phyloP scores from a whole-genome alignment of 2,329 filamentous ascomycete species.

The Parascedosporium putredinis region DNA sequence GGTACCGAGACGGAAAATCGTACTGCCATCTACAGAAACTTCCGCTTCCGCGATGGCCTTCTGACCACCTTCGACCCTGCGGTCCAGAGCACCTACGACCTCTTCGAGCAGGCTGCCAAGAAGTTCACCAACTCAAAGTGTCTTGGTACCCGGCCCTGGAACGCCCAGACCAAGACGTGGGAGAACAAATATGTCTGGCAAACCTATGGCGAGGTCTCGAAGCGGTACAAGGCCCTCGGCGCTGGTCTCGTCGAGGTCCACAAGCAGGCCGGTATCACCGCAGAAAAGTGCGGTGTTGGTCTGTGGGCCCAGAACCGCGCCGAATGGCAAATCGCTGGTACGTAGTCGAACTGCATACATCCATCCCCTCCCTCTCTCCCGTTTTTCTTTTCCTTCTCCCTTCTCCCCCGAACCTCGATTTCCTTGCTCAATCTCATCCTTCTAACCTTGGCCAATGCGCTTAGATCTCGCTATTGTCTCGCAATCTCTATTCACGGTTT shows the following conservation, averaged over 20 bases:
- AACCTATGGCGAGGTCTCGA: constrained; percentile 68
- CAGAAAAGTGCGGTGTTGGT: constrained; percentile 61
- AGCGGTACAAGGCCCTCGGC: constrained; percentile 73
- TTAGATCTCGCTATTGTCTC: constrained; percentile 80
- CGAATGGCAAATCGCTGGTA: constrained; percentile 77
- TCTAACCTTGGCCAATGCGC: no score
- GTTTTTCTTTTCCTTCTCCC: not conserved
- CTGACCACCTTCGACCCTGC: constrained; percentile 63
- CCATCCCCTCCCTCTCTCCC: not conserved
- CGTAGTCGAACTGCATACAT: constrained; percentile 9
- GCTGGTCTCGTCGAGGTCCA: constrained; percentile 78
- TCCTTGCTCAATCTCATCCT: no score
- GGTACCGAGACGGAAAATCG: constrained; percentile 64
- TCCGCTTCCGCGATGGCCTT: constrained; percentile 62
- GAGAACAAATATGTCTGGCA: constrained; percentile 71
- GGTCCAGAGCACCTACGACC: constrained; percentile 64
- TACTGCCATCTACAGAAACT: constrained; percentile 72
- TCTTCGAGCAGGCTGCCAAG: constrained; percentile 61
- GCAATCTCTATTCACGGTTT: constrained; percentile 80
- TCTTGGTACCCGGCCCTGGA: constrained; percentile 72
- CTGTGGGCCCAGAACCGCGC: constrained; percentile 78
- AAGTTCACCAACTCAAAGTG: constrained; percentile 58
- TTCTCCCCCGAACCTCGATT: not conserved
- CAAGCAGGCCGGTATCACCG: constrained; percentile 55
- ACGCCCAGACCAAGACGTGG: constrained; percentile 61